Evolutionary conservation across 2,329 filamentous ascomycete genomes (phyloP).

Genomic region (Trichophaea hybrida): DNA sequence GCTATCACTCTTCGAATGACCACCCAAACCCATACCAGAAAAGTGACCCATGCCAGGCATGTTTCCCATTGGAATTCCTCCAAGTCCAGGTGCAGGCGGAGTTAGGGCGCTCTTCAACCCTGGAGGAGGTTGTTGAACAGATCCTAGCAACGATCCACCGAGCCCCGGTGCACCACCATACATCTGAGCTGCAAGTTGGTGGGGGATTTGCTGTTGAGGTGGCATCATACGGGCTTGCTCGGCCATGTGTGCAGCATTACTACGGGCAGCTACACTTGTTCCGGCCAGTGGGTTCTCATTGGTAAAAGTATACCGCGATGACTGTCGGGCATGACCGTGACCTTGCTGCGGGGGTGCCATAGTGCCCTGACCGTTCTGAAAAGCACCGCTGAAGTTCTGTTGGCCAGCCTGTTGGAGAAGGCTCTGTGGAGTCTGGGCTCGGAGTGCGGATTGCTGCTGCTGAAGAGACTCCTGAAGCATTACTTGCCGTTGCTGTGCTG

Average conservation of each 20-base stretch:
- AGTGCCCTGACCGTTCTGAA: slow-evolving; percentile 12
- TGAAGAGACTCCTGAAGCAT: slow-evolving; percentile 4
- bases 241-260: slow-evolving; percentile 65
- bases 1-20: slow-evolving; percentile 53
- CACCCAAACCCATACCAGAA: slow-evolving; percentile 45
- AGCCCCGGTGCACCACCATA: slow-evolving; percentile 25
- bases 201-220: slow-evolving; percentile 33
- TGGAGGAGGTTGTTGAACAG: slow-evolving; percentile 75
- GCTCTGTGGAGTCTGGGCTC: slow-evolving; percentile 18
- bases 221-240: slow-evolving; percentile 80
- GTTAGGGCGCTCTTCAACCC: slow-evolving; percentile 91
- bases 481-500: slow-evolving; percentile 1
- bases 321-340: slow-evolving; percentile 63
- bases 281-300: slow-evolving; percentile 54
- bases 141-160: slow-evolving; percentile 18
- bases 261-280: slow-evolving; percentile 55
- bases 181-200: slow-evolving; percentile 32
- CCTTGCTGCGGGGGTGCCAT: slow-evolving; percentile 32
- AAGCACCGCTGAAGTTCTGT: slow-evolving; percentile 17
- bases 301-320: slow-evolving; percentile 75
- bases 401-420: slow-evolving; percentile 18
- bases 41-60: slow-evolving; percentile 72
- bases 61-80: slow-evolving; percentile 35
- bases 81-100: slow-evolving; percentile 46
- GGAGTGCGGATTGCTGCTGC: slow-evolving; percentile 15